Evolutionary conservation across 1,139 yeast species (phyloP).

Genomic region (Nakaseomyces bracarensis): DNA sequence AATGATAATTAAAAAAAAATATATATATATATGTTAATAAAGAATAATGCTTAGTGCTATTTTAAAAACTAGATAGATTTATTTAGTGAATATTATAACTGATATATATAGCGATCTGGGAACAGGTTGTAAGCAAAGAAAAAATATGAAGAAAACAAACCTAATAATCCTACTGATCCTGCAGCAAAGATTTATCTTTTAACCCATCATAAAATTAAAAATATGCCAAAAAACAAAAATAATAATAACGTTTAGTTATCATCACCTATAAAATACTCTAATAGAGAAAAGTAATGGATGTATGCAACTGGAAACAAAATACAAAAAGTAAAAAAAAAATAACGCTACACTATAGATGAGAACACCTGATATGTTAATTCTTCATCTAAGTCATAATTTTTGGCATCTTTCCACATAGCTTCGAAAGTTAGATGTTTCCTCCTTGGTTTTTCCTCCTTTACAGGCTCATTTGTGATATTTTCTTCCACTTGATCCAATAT

Average conservation of each 20-base stretch:
- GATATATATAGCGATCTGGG: too few relatives aligned
- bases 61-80: too few relatives aligned
- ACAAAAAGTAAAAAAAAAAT: not conserved
- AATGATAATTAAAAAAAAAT: not conserved
- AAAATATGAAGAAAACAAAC: too few relatives aligned
- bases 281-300: not conserved
- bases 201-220: not conserved
- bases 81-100: too few relatives aligned
- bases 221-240: not conserved
- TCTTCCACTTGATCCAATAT: slow-evolving; percentile 5
- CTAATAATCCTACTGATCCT: not conserved
- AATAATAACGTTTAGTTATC: not conserved
- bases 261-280: not conserved
- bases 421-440: not conserved
- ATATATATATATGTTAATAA: too few relatives aligned
- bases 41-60: too few relatives aligned
- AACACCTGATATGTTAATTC: slow-evolving; percentile 23
- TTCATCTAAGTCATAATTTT: slow-evolving; percentile 15
- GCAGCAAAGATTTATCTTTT: too few relatives aligned
- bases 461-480: slow-evolving; percentile 6
- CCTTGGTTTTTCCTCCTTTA: not conserved
- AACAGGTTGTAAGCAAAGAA: too few relatives aligned
- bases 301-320: not conserved
- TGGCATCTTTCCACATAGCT: slow-evolving; percentile 6
- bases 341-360: slow-evolving; percentile 14